Conservation (phyloP, 805 yeast genomes). For the Candida dajiaensis region DNA sequence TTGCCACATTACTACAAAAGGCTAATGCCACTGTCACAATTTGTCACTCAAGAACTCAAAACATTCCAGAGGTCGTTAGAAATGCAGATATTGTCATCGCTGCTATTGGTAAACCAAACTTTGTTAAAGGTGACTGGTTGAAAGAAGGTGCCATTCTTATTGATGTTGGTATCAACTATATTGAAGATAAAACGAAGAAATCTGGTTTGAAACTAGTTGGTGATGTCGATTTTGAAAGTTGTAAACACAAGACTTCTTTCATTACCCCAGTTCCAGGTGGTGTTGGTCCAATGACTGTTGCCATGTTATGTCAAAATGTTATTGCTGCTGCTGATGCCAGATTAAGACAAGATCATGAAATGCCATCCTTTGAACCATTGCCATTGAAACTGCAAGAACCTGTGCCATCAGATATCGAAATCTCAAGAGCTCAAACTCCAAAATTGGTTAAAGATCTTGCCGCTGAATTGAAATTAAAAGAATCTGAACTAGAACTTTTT, state of each 20-base stretch:
- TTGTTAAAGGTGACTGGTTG: conserved; percentile 72
- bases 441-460: conserved; percentile 66
- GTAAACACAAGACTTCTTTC: conserved; percentile 48
- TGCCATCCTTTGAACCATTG: conserved; percentile 33
- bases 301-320: conserved; percentile 79
- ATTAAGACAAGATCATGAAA: conserved; percentile 1
- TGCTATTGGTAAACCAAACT: conserved; percentile 69
- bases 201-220: conserved; percentile 72
- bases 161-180: conserved; percentile 80
- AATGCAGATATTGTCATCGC: conserved; percentile 73
- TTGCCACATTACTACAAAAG: conserved; percentile 62
- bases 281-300: conserved; percentile 90
- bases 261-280: conserved; percentile 92
- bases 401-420: conserved; percentile 77
- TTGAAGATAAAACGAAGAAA: conserved; percentile 59
- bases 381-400: conserved; percentile 52
- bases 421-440: conserved; percentile 71
- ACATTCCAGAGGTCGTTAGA: conserved; percentile 43
- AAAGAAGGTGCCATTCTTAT: conserved; percentile 63
- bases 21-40: conserved; percentile 72
- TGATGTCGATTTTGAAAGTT: conserved; percentile 63
- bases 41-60: conserved; percentile 62
- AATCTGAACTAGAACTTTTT: conserved; percentile 64
- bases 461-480: conserved; percentile 58
- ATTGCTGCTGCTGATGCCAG: conserved; percentile 64